phyloP scores from a whole-genome alignment of 306 rosid genomes.

The Cicer cuneatum region DNA sequence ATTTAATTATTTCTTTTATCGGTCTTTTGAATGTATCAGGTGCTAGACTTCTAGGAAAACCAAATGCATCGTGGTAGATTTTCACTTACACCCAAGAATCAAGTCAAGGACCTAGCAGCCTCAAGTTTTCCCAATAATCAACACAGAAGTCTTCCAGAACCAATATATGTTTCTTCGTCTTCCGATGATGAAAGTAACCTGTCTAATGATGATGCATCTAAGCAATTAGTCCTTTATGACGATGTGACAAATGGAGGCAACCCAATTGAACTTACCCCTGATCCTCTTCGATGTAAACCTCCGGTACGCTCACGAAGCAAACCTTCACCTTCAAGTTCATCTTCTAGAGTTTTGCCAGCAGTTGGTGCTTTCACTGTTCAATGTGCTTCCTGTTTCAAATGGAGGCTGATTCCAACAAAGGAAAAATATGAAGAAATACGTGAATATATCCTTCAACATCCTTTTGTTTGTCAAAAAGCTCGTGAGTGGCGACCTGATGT shows the following conservation, averaged over 20 bases:
- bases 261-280: slow-evolving; percentile 47
- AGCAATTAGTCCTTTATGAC: slow-evolving; percentile 77
- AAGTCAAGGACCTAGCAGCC: slow-evolving; percentile 41
- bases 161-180: slow-evolving; percentile 55
- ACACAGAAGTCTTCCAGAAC: slow-evolving; percentile 35
- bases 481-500: slow-evolving; percentile 81
- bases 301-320: slow-evolving; percentile 32
- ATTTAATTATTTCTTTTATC: not conserved
- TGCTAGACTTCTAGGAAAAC: slow-evolving; percentile 40
- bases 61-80: slow-evolving; percentile 52
- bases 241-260: slow-evolving; percentile 52
- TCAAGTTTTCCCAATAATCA: slow-evolving; percentile 43
- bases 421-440: slow-evolving; percentile 92
- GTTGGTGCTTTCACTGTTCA: slow-evolving; percentile 88
- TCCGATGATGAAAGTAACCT: slow-evolving; percentile 59
- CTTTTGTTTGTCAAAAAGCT: slow-evolving; percentile 79
- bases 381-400: slow-evolving; percentile 88
- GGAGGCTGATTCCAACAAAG: slow-evolving; percentile 93
- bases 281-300: slow-evolving; percentile 47
- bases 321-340: slow-evolving; percentile 36
- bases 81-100: slow-evolving; percentile 49
- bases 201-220: slow-evolving; percentile 52
- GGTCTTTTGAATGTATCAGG: slow-evolving; percentile 44
- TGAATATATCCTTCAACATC: slow-evolving; percentile 72
- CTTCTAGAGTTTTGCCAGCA: slow-evolving; percentile 71